phyloP scores from a whole-genome alignment of 805 yeast genomes.

The Sungouiozyma intestinalis region DNA sequence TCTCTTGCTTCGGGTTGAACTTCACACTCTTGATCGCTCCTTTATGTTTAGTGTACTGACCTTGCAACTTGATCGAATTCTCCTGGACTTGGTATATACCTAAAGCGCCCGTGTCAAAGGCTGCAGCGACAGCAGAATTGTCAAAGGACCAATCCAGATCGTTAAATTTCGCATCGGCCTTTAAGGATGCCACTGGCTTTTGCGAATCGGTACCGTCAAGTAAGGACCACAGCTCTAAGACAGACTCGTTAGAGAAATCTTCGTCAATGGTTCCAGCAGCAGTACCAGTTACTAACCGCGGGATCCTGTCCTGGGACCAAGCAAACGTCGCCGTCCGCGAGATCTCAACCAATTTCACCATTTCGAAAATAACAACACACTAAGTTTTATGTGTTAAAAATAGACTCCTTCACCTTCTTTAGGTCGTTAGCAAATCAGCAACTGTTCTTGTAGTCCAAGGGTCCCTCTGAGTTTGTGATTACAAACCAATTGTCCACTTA shows the following conservation, averaged over 20 bases:
- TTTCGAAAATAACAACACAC: conserved; percentile 12
- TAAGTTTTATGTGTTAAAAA: not conserved
- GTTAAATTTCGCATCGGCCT: conserved; percentile 54
- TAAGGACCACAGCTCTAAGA: conserved; percentile 72
- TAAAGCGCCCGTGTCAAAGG: conserved; percentile 71
- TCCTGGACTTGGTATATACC: conserved; percentile 54
- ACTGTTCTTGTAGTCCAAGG: no score
- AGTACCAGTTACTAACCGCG: conserved; percentile 80
- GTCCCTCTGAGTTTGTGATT: not conserved
- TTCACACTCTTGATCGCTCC: conserved; percentile 63
- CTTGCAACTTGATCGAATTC: conserved; percentile 35
- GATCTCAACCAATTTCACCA: conserved; percentile 81
- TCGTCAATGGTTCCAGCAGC: conserved; percentile 95
- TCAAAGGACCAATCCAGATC: conserved; percentile 76
- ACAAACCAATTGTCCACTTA: not conserved
- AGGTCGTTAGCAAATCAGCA: no score
- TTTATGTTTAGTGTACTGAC: conserved; percentile 48
- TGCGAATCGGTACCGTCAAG: conserved; percentile 27
- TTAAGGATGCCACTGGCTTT: conserved; percentile 36
- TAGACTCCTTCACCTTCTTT: not conserved
- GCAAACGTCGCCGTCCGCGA: conserved; percentile 88
- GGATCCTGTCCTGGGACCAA: conserved; percentile 73
- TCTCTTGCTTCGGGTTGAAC: conserved; percentile 65
- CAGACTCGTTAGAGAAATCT: conserved; percentile 67
- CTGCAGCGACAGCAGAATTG: conserved; percentile 70